phyloP scores from a whole-genome alignment of 495 filamentous ascomycete species.

The Annulohypoxylon moriforme region DNA sequence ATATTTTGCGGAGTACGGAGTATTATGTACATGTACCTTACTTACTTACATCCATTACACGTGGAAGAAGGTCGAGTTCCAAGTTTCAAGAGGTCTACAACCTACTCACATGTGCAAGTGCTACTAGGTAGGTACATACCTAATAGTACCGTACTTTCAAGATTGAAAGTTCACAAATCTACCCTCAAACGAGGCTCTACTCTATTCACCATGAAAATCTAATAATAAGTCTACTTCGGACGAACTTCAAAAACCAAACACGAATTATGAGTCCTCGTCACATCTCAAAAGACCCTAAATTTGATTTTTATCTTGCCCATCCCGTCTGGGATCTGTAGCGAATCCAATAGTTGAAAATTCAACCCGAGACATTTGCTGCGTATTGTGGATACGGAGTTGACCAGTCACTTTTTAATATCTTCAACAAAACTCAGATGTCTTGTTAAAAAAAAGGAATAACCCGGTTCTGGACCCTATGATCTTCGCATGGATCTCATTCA shows the following conservation, averaged over 20 bases:
- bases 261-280: slow-evolving; percentile 13
- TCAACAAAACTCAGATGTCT: slow-evolving; percentile 1
- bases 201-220: background rate
- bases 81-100: background rate
- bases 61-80: background rate
- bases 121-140: background rate
- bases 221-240: background rate
- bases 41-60: background rate
- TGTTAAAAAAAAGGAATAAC: slow-evolving; percentile 18
- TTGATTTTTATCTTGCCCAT: background rate
- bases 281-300: slow-evolving; percentile 26
- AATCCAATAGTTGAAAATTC: slow-evolving; percentile 25
- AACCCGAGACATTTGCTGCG: slow-evolving; percentile 34
- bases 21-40: slow-evolving; percentile 30
- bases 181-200: background rate
- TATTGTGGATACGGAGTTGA: slow-evolving; percentile 36
- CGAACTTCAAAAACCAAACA: background rate
- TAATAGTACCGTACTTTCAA: background rate
- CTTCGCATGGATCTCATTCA: slow-evolving; percentile 17
- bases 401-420: slow-evolving; percentile 39
- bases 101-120: too few relatives aligned
- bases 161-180: too few relatives aligned
- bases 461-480: slow-evolving; percentile 9
- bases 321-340: slow-evolving; percentile 1
- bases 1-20: slow-evolving; percentile 40